Percentiles rank a stretch among this genome's conserved stretches.
phyloP scores from a whole-genome alignment of 2,329 filamentous ascomycete species.

The Claviceps sorghi region DNA sequence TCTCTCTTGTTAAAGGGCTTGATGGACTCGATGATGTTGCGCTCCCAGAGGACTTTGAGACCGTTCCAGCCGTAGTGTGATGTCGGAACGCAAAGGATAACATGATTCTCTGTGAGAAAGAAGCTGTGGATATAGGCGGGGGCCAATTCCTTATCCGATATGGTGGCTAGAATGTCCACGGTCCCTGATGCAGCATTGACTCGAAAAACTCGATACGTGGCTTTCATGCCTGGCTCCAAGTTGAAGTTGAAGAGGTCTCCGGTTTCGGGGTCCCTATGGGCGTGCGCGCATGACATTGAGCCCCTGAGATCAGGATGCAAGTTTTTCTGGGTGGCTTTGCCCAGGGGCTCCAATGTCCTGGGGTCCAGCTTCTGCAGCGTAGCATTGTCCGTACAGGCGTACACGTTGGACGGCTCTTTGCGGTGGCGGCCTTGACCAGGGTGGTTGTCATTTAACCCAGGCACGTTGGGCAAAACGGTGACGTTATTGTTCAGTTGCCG shows the following conservation, averaged over 20 bases:
- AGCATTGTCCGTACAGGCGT: constrained; percentile 26
- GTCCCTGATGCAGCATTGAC: constrained; percentile 46
- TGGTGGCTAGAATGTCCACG: constrained; percentile 56
- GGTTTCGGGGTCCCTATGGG: constrained; percentile 53
- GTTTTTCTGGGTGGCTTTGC: constrained; percentile 40
- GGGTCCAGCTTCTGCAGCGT: constrained; percentile 52
- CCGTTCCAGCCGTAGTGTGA: constrained; percentile 45
- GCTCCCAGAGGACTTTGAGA: constrained; percentile 44
- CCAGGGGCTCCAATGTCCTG: constrained; percentile 57
- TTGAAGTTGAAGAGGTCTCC: constrained; percentile 77
- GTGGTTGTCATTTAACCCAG: constrained; percentile 28
- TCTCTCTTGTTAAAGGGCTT: constrained; percentile 42
- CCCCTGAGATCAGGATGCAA: constrained; percentile 59
- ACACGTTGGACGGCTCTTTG: constrained; percentile 12
- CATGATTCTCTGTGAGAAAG: constrained; percentile 55
- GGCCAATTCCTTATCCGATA: constrained; percentile 32
- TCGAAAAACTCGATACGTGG: constrained; percentile 56
- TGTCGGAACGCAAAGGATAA: constrained; percentile 60
- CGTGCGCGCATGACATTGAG: constrained; percentile 54
- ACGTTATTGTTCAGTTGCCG: constrained; percentile 43
- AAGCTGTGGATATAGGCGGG: constrained; percentile 74
- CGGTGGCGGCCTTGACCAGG: constrained; percentile 18
- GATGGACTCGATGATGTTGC: constrained; percentile 56
- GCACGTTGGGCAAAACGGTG: constrained; percentile 49
- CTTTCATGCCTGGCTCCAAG: constrained; percentile 41